Evolutionary conservation across 2,329 filamentous ascomycete genomes (phyloP).

Genomic region (Curvularia sp.): DNA sequence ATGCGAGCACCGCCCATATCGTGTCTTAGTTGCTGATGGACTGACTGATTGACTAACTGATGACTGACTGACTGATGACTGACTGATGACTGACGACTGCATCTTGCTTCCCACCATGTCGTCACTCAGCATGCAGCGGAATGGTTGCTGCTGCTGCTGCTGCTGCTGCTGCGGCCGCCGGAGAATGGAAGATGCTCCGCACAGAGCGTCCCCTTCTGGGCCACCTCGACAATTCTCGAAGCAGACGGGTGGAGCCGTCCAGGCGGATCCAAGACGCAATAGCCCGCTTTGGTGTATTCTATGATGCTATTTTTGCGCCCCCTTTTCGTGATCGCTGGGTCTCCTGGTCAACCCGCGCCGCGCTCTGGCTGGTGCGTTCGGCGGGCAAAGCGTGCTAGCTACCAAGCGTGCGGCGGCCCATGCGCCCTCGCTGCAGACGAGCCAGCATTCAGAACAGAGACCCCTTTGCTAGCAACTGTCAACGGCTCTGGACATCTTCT

Average conservation of each 20-base stretch:
- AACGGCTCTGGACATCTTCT: conserved; percentile 30
- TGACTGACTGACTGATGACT: no score
- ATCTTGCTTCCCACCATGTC: background rate
- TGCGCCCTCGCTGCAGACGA: conserved; percentile 13
- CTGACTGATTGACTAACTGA: no score
- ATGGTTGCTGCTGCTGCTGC: background rate
- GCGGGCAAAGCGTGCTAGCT: conserved; percentile 19
- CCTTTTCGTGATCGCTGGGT: conserved; percentile 27
- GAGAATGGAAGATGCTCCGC: background rate
- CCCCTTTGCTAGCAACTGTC: conserved; percentile 30
- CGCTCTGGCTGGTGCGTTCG: conserved; percentile 15
- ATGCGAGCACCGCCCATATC: background rate
- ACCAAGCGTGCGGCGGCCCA: conserved; percentile 13
- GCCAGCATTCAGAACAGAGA: conserved; percentile 22
- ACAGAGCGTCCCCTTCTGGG: conserved; percentile 7
- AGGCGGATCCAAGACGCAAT: conserved; percentile 19
- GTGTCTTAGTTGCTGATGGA: no score
- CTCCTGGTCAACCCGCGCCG: conserved; percentile 32
- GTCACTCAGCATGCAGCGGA: background rate
- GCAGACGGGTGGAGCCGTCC: conserved; percentile 24
- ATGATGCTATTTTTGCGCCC: conserved; percentile 36
- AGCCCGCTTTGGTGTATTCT: conserved; percentile 25
- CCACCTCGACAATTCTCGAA: conserved; percentile 14
- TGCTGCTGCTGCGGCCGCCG: background rate
- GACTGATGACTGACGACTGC: no score